Evolutionary conservation across 2,329 filamentous ascomycete species (phyloP), one percentile per base, ranked within the genome.

Genomic region (Fusarium nematophilum): DNA sequence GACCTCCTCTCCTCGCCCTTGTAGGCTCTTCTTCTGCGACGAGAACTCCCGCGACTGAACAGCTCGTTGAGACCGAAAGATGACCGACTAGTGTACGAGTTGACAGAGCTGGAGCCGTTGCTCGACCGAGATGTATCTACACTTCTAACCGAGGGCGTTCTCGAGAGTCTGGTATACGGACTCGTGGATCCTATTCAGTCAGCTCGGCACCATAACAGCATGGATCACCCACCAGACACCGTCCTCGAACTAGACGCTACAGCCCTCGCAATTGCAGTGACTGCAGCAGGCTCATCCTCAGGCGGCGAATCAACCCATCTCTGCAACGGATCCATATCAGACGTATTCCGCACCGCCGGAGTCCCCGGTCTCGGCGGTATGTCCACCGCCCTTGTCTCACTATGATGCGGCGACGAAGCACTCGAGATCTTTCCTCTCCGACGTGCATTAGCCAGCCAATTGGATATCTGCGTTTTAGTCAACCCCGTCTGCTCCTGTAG

Each of bases 401-500:
- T 42, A 17, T 49, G 49, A 11, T 34, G 40, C 3, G 60, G 60
- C 0, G 64, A 66, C 0, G 62, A 56, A 3, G 62, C 51, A 17
- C 60, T 62, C 3, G 60, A 66, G 0, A 89, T 86, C 77, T 95
- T 96, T 62, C 90, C 88, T 61, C 92, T 82, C 44, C 92, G 85
- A 26, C 92, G 86, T 47, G 91, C 91, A 74, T 96, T 96, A 47
- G 92, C 92, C 40, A 96, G 83, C 92, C 92, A 96, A 72, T 95
- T 96, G 14, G 87, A 87, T 57, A 96, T 93, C 70, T 96, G 92
- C 8, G 83, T 89, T 64, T 90, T 85, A 69, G 85, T 91, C 29
- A 96, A 81, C 5, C 91, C 90, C 1, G 92, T 96, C 63, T 88
- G 83, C 44, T 83, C 81, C 71, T 91, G 88, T 14, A 96, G 80